Percentiles rank a stretch among this genome's conserved stretches.
Evolutionary conservation across 2,329 filamentous ascomycete genomes (phyloP).

Genomic region (Boeremia exigua): DNA sequence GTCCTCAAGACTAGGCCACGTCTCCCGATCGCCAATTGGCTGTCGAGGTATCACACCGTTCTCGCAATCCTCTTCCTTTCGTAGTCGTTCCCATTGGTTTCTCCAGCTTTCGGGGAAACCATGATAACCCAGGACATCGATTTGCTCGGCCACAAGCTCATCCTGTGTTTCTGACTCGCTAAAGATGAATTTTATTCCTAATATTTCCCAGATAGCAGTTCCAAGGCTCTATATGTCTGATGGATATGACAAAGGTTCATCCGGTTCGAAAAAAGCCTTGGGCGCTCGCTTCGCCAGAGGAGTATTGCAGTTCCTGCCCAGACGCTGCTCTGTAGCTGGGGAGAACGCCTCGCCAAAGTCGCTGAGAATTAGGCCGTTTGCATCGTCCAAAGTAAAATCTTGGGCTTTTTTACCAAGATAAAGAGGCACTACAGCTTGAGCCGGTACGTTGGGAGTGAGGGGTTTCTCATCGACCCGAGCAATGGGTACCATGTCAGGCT

Average conservation of each 20-base stretch:
- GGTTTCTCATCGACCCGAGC: constrained; percentile 11
- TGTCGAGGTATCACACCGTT: constrained; percentile 3
- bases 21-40: constrained; percentile 9
- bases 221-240: constrained; percentile 23
- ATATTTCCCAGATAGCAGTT: constrained; percentile 22
- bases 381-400: constrained; percentile 15
- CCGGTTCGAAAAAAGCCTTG: constrained; percentile 18
- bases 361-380: constrained; percentile 16
- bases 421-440: constrained; percentile 15
- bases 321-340: constrained; percentile 15
- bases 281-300: constrained; percentile 18
- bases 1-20: constrained; percentile 15
- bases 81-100: constrained; percentile 13
- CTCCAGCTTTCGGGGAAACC: constrained; percentile 17
- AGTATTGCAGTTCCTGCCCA: constrained; percentile 16
- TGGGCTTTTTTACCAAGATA: constrained; percentile 18
- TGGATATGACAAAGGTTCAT: constrained; percentile 16
- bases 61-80: background rate
- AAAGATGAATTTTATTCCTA: constrained; percentile 20
- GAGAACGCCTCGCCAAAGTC: constrained; percentile 21
- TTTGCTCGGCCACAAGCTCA: constrained; percentile 17
- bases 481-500: constrained; percentile 16
- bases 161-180: constrained; percentile 15
- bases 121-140: constrained; percentile 17
- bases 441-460: constrained; percentile 10